phyloP scores from a whole-genome alignment of 2,329 filamentous ascomycete genomes.

The Ophiostoma novo-ulmi region DNA sequence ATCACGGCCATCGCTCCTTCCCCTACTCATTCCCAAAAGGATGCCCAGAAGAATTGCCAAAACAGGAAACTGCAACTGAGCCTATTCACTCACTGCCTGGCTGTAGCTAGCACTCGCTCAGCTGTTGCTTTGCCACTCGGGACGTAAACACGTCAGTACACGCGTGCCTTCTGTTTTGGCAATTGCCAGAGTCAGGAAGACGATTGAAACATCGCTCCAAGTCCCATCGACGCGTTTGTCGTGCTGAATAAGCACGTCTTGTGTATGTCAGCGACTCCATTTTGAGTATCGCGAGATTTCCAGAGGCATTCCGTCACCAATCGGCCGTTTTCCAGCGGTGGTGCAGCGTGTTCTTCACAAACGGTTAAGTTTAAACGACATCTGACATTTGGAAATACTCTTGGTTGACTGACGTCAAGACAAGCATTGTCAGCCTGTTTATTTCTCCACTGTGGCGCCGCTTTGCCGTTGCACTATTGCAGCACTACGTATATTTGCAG shows the following conservation, averaged over 20 bases:
- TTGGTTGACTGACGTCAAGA: constrained; percentile 4
- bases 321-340: no score
- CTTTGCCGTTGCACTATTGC: background rate
- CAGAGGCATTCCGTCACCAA: no score
- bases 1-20: background rate
- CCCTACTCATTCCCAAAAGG: background rate
- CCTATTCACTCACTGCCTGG: background rate
- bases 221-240: background rate
- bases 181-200: background rate
- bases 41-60: background rate
- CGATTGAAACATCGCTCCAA: background rate
- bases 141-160: background rate
- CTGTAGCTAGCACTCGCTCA: no score
- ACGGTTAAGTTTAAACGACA: no score
- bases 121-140: background rate
- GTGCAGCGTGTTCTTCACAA: no score
- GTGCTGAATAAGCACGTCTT: background rate
- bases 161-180: constrained; percentile 1
- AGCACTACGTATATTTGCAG: background rate
- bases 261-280: background rate
- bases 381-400: no score
- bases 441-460: background rate
- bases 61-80: background rate
- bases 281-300: background rate
- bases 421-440: background rate